Base-by-base conservation (phyloP, 208 protist species). In the Eutreptiella sp. region DNA sequence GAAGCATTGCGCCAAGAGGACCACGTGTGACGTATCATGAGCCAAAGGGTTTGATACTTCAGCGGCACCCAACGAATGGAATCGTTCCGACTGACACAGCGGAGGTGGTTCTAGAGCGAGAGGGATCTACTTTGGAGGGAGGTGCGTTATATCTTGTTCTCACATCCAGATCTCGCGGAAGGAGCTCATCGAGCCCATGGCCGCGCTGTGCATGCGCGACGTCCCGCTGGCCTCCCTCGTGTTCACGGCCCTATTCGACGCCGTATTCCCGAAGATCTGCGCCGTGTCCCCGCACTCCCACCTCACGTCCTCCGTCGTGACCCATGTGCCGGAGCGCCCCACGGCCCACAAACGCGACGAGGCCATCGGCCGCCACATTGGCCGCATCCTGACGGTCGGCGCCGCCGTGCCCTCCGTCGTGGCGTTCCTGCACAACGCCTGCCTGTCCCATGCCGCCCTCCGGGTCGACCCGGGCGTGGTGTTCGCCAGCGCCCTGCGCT, bases 101-200 rank as follows among this genome's bases (percentile, higher is more conserved):
- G n/a, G n/a, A n/a, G n/a, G n/a, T n/a, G n/a, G n/a, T n/a, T n/a
- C n/a, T n/a, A n/a, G n/a, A n/a, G n/a, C n/a, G n/a, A n/a, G n/a
- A n/a, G n/a, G n/a, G n/a, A n/a, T n/a, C n/a, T n/a, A n/a, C n/a
- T n/a, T n/a, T 34, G 50, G 23, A 4, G 14, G 3, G 36, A 33
- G 24, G 32, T 61, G 34, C 54, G 38, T 2, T 19, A 61, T 34
- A 29, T 61, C 2, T n/a, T n/a, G n/a, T n/a, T n/a, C n/a, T n/a
- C n/a, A n/a, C n/a, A n/a, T n/a, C n/a, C 77, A 88, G 57, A 74
- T 92, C 35, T 68, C 82, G 48, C 55, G 72, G 0, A 58, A 75
- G 26, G 79, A 83, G 14, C 71, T 93, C 14, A 55, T 94, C 7
- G 53, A 57, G 23, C 87, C 90, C 3, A 68, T 94, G 38, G 79